Evolutionary conservation across 1,284 basidiomycete species (phyloP).

Genomic region (Erythrobasidium hasegawianum): DNA sequence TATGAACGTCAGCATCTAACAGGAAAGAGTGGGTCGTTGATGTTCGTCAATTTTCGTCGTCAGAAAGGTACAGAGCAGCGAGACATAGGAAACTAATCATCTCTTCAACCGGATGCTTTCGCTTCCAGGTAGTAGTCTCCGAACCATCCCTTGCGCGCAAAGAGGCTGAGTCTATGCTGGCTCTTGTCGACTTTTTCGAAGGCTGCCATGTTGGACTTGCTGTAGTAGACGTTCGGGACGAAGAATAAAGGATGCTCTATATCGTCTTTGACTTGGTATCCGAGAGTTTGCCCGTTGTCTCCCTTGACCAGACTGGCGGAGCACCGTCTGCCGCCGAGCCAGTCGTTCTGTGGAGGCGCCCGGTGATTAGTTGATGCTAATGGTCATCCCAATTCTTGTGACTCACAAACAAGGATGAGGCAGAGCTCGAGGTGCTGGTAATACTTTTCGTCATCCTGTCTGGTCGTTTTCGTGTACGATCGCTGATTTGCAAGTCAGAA

Average conservation of each 20-base stretch:
- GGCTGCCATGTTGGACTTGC: neutral
- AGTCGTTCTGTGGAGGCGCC: neutral
- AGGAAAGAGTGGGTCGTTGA: no score
- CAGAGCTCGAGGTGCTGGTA: no score
- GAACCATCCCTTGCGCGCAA: neutral
- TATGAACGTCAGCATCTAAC: no score
- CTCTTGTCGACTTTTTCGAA: neutral
- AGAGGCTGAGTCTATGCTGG: neutral
- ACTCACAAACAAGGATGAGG: no score
- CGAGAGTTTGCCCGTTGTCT: neutral
- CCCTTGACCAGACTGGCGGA: neutral
- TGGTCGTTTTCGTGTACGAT: no score
- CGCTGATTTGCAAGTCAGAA: no score
- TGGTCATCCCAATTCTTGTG: no score
- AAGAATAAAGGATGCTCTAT: neutral
- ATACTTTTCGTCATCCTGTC: no score
- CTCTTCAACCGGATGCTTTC: neutral
- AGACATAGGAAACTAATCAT: neutral
- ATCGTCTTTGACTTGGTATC: conserved; percentile 1
- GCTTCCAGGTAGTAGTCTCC: neutral
- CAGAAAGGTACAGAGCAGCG: no score
- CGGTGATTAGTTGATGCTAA: no score
- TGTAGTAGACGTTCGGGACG: neutral
- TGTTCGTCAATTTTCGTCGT: no score
- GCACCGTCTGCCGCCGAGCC: conserved; percentile 1